Base-by-base conservation (phyloP, 1,284 basidiomycete species). In the Moesziomyces parantarcticus region DNA sequence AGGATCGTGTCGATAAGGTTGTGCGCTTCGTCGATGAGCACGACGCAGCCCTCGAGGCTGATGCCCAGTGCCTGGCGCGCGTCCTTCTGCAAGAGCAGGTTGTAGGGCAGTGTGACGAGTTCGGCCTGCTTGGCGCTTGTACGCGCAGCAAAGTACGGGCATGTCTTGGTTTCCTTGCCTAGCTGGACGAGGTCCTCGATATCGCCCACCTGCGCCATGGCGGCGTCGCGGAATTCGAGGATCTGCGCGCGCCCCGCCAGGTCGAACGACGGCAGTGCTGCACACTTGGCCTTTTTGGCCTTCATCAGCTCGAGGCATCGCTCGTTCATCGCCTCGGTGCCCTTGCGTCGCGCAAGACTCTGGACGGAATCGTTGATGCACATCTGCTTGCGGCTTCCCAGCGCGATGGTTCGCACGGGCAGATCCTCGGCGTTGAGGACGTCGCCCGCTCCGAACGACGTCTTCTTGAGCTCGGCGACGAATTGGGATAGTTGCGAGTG, bases 21-120 rank as follows among this genome's bases (percentile, higher is more conserved):
- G 85, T 99, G 96, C 0, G 95, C 97, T 85, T 99, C 96, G 82
- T 99, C 96, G 58, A 99, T 90, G 43, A 99, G 88, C 13, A 99
- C 89, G 16, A 98, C 87, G 77, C 89, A 34, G 87, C 91, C 50
- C 94, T 86, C 80, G 91, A 90, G 76, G 94, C 55, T 58, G 34
- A 82, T 94, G 0, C 91, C 92, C 1, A 98, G 87, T 0, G 94
- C 90, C 78, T 96, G 92, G 44, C 96, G 88, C 0, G 95, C 92
- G 3, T 89, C 88, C 73, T 89, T 91, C 70, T 94, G 92, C 9
- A 99, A 86, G 0, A 99, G 87, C 11, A 99, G 88, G 81, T 97
- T 97, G 84, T 99, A 99, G 0, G 96, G 97, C 4, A 98, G 86
- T 0, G 92, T 91, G 11, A 98, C 90, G 1, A 98, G 87, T 92